Percentiles rank a stretch among this genome's conserved stretches.
phyloP scores from a whole-genome alignment of 768 basidiomycete species.

The Glaciozyma martinii region DNA sequence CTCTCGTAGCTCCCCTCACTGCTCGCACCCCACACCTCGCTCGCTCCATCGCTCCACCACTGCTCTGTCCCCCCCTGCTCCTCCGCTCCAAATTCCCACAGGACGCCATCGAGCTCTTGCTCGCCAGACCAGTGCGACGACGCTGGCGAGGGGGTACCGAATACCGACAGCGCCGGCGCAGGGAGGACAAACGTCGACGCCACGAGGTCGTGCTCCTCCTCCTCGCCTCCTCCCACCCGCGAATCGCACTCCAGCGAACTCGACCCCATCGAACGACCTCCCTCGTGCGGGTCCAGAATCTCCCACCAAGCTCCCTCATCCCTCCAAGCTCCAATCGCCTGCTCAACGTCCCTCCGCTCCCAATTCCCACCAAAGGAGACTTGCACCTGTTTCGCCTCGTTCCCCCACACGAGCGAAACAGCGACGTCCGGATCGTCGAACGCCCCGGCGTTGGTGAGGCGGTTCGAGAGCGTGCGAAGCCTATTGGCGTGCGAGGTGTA shows the following conservation, averaged over 20 bases:
- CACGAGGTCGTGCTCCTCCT: neutral
- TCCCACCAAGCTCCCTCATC: neutral
- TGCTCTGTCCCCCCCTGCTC: neutral
- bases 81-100: neutral
- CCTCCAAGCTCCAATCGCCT: neutral
- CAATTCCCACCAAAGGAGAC: neutral
- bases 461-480: conserved; percentile 16
- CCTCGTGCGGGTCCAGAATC: neutral
- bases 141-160: neutral
- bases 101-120: neutral
- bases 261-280: neutral
- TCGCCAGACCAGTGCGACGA: neutral
- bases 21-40: neutral
- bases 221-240: neutral
- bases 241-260: neutral
- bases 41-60: neutral
- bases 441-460: conserved; percentile 11
- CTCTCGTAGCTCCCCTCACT: neutral
- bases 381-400: neutral
- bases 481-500: conserved; percentile 19
- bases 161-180: neutral
- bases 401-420: conserved; percentile 2
- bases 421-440: conserved; percentile 9
- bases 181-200: conserved; percentile 16
- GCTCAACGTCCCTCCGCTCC: neutral